These are phyloP conservation scores for Crucihimalaya himalaica DNA, from an alignment of 345 rosid species.

Conservation along the genomic window DNA sequence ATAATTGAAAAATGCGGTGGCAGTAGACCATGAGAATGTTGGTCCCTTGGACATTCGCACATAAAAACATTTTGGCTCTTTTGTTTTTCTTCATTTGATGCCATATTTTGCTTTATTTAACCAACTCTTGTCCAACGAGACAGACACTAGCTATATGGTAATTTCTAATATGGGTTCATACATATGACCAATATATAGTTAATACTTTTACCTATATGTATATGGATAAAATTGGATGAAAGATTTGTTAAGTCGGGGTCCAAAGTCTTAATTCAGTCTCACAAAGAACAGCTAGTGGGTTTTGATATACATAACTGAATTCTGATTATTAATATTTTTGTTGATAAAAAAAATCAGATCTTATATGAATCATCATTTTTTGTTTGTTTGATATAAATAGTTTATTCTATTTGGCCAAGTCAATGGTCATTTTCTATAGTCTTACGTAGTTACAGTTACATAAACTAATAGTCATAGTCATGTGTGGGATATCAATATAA, in stretches of 20 bases:
- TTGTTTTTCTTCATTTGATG: conserved; percentile 23
- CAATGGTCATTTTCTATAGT: conserved; percentile 24
- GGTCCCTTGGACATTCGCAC: conserved; percentile 35
- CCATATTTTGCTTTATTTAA: conserved; percentile 17
- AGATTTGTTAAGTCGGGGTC: not conserved
- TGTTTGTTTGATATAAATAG: not conserved
- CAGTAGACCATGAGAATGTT: conserved; percentile 41
- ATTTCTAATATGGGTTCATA: conserved; percentile 9
- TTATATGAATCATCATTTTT: not conserved
- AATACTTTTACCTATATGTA: not conserved
- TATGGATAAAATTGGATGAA: not conserved
- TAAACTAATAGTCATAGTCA: conserved; percentile 24
- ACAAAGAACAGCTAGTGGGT: not conserved
- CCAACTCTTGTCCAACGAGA: conserved; percentile 10
- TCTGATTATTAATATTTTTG: not conserved
- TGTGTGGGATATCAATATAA: conserved; percentile 22
- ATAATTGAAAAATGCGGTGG: conserved; percentile 16
- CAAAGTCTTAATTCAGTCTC: not conserved
- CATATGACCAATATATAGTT: not conserved
- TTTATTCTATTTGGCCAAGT: conserved; percentile 23
- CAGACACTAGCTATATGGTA: not conserved
- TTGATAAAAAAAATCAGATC: not conserved
- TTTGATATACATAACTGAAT: not conserved
- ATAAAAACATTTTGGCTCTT: conserved; percentile 13
- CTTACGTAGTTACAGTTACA: conserved; percentile 25